Base-by-base conservation (phyloP, 371 early-diverging fungal species). In the Mucor lusitanicus region DNA sequence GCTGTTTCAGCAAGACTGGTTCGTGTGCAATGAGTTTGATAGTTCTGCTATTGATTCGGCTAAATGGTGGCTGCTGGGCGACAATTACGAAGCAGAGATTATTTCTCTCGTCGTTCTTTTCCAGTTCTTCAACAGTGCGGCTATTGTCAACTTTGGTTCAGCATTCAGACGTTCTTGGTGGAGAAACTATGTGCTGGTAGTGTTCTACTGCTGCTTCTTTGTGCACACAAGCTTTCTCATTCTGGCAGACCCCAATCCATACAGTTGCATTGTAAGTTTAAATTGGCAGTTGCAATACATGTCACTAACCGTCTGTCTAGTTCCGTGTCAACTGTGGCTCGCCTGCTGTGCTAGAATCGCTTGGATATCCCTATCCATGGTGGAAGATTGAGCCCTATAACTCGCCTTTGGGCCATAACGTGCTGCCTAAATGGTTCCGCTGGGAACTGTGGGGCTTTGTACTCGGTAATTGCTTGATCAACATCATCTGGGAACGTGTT, bases 301-400 rank as follows among this genome's bases (percentile, higher is more conserved):
- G 37, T 44, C 3, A 44, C 44, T 7, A n/a, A 44, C 6, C 44
- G 1, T 3, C 7, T 19, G 6, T 9, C 3, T 69, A 76, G 77
- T 87, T 92, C 80, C 82, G 87, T 48, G 74, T 90, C 64, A 92
- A 92, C 76, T 93, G 92, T 68, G 92, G 92, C 32, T 82, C 86
- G 3, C 60, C 80, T 0, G 60, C 73, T 4, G 80, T 76, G 4
- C 64, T 86, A 25, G 77, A 72, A 28, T 55, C 61, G 8, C 28
- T 77, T 4, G 86, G 88, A 2, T 88, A 84, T 64, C 59, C 71
- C 0, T 48, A 30, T 33, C 85, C 85, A 7, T 69, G 72, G 25
- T 77, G 67, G 53, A 35, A 74, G 4, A 86, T 91, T 33, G 78
- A 70, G 53, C 65, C 67, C 1, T 93, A 87, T 72, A 88, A 89